Base-by-base conservation (phyloP, 768 basidiomycete genomes). In the Kwoniella sp. region DNA sequence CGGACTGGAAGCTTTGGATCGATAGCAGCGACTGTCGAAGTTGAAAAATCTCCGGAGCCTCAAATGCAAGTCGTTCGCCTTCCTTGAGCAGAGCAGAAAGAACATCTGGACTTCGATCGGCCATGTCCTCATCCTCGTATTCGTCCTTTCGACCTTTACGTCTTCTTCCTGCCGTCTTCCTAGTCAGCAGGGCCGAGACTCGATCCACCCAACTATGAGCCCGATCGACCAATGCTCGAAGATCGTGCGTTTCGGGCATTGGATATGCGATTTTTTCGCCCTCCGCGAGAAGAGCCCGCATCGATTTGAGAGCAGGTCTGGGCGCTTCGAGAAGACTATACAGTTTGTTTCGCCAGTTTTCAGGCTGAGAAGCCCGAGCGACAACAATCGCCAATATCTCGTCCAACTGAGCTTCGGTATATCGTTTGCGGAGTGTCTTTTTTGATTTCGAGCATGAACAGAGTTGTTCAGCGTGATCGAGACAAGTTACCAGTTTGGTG, bases 161-260 rank as follows among this genome's bases (percentile, higher is more conserved):
- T 60, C 71, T 60, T 47, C 70, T 58, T 19, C 67, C 74, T 12
- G 64, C 67, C 58, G 68, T 64, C 61, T 76, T 69, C 27, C 72
- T 24, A 26, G 72, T 70, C 48, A 56, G 54, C 19, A 72, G 57
- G 1, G 62, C 25, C 10, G 66, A 68, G 17, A 71, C 73, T 33
- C 86, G 83, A 63, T 92, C 91, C n/a, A 92, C 83, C 92, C 92
- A 94, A 72, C 89, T 88, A 67, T 87, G 91, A 21, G 90, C 92
- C 65, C 86, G 84, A 48, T 78, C 85, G 56, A 97, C 90, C 73
- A 90, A 90, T 79, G 87, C 90, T 49, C 88, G 85, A 37, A 97
- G 85, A 51, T 85, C 81, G 27, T 82, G 79, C 59, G 93, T 83
- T 78, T 94, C 91, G 1, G 86, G 83, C 15, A 94, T 84, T 30